phyloP scores from a whole-genome alignment of 1,284 basidiomycete species.

The Omphalotus olearius region DNA sequence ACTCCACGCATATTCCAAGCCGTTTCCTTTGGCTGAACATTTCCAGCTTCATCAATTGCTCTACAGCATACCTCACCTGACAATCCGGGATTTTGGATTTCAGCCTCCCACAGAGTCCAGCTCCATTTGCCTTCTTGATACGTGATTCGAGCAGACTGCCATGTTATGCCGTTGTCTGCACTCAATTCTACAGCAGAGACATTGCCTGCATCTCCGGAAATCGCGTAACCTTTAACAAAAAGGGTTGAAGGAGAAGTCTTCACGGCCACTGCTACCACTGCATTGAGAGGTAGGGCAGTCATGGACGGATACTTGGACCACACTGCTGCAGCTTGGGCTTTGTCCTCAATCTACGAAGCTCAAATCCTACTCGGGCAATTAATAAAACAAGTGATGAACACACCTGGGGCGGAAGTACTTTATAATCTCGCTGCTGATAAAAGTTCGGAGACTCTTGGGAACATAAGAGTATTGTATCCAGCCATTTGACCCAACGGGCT shows the following conservation, averaged over 20 bases:
- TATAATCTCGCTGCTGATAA: constrained; percentile 68
- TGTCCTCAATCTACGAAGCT: constrained; percentile 39
- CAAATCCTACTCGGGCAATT: background rate
- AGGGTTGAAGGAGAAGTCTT: constrained; percentile 30
- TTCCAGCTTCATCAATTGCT: constrained; percentile 40
- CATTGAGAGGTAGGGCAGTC: constrained; percentile 59
- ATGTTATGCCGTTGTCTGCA: constrained; percentile 45
- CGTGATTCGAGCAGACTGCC: constrained; percentile 47
- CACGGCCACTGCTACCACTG: constrained; percentile 45
- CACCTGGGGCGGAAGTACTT: constrained; percentile 56
- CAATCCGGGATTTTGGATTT: constrained; percentile 28
- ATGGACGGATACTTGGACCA: constrained; percentile 51
- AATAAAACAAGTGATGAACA: constrained; percentile 17
- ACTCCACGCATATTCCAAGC: constrained; percentile 58
- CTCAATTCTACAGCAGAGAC: constrained; percentile 49
- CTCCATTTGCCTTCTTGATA: constrained; percentile 66
- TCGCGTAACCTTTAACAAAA: constrained; percentile 56
- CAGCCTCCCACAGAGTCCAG: constrained; percentile 64
- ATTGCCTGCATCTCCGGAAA: constrained; percentile 42
- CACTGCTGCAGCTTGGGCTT: constrained; percentile 33
- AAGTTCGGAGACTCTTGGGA: constrained; percentile 56
- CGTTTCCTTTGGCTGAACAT: constrained; percentile 41
- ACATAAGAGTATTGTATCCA: constrained; percentile 56
- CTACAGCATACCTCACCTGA: constrained; percentile 36
- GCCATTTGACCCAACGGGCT: constrained; percentile 76